Conservation (phyloP, 768 basidiomycete species). For the Gymnopilus dilepis region DNA sequence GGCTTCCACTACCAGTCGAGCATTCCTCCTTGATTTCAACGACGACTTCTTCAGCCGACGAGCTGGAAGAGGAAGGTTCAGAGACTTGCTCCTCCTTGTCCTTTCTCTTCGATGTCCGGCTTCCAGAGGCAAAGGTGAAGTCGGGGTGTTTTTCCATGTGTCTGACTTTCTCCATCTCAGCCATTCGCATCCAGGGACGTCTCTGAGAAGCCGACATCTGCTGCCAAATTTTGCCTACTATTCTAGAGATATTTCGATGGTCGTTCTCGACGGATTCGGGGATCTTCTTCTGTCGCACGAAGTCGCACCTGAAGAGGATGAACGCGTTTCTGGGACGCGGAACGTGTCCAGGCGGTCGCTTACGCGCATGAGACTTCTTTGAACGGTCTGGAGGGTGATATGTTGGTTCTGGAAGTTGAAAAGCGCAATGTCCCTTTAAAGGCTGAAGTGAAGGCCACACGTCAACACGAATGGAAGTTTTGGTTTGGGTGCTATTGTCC, state of each 20-base stretch:
- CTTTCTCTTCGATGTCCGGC: slow-evolving; percentile 9
- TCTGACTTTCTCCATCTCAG: slow-evolving; percentile 48
- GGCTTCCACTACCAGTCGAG: too few species aligned
- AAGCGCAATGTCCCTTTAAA: slow-evolving; percentile 5
- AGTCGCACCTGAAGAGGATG: slow-evolving; percentile 79
- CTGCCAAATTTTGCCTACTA: slow-evolving; percentile 71
- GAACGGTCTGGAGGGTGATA: slow-evolving; percentile 29
- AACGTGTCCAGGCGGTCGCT: slow-evolving; percentile 59
- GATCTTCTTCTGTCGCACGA: slow-evolving; percentile 65
- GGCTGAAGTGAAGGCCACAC: not conserved
- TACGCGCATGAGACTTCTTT: slow-evolving; percentile 56
- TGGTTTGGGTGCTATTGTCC: not conserved
- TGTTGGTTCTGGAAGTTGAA: slow-evolving; percentile 29
- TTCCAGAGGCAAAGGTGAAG: slow-evolving; percentile 13
- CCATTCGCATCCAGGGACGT: slow-evolving; percentile 56
- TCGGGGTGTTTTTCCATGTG: slow-evolving; percentile 19
- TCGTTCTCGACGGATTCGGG: slow-evolving; percentile 61
- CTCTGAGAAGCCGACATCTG: slow-evolving; percentile 52
- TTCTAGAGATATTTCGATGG: slow-evolving; percentile 71
- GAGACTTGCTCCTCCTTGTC: slow-evolving; percentile 11
- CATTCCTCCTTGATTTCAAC: too few species aligned
- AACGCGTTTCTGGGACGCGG: slow-evolving; percentile 80
- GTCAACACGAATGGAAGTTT: not conserved
- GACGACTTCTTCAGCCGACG: too few species aligned
- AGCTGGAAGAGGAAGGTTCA: not conserved